Evolutionary conservation across 2,329 filamentous ascomycete genomes (phyloP).

Genomic region (Colletotrichum sojae): DNA sequence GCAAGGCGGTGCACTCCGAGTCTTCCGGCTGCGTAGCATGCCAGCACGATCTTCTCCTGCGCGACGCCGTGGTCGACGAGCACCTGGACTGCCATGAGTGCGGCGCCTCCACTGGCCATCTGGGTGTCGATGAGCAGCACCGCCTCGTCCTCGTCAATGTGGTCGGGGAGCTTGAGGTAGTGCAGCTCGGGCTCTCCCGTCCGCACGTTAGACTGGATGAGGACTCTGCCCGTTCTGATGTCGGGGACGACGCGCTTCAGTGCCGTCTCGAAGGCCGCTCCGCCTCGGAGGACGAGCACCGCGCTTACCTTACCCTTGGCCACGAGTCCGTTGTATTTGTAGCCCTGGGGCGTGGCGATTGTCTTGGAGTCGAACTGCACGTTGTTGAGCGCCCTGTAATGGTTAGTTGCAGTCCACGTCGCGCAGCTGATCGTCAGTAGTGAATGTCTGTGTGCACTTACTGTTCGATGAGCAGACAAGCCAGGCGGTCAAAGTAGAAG

Average conservation of each 20-base stretch:
- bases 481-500: slow-evolving; percentile 95
- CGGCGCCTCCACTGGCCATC: slow-evolving; percentile 90
- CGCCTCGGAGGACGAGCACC: slow-evolving; percentile 89
- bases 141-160: slow-evolving; percentile 81
- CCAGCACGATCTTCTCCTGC: slow-evolving; percentile 88
- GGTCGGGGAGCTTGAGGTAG: slow-evolving; percentile 83
- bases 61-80: slow-evolving; percentile 92
- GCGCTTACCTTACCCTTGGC: slow-evolving; percentile 84
- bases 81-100: slow-evolving; percentile 96
- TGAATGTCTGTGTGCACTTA: slow-evolving; percentile 52
- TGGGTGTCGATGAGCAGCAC: slow-evolving; percentile 93
- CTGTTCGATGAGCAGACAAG: slow-evolving; percentile 87
- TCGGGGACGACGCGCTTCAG: slow-evolving; percentile 93
- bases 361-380: slow-evolving; percentile 75
- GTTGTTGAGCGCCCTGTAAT: slow-evolving; percentile 79
- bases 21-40: slow-evolving; percentile 90
- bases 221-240: slow-evolving; percentile 87
- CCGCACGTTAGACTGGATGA: slow-evolving; percentile 89
- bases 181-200: slow-evolving; percentile 95
- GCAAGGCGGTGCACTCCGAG: slow-evolving; percentile 88
- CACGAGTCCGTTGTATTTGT: slow-evolving; percentile 79
- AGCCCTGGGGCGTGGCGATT: slow-evolving; percentile 79
- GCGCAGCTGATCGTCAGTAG: background rate
- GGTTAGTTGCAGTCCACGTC: slow-evolving; percentile 21
- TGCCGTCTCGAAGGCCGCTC: slow-evolving; percentile 89